A percentile compares a stretch with the other conserved stretches of the same genome.
Conservation (phyloP, 345 rosid genomes). For the Lagerstroemia speciosa region DNA sequence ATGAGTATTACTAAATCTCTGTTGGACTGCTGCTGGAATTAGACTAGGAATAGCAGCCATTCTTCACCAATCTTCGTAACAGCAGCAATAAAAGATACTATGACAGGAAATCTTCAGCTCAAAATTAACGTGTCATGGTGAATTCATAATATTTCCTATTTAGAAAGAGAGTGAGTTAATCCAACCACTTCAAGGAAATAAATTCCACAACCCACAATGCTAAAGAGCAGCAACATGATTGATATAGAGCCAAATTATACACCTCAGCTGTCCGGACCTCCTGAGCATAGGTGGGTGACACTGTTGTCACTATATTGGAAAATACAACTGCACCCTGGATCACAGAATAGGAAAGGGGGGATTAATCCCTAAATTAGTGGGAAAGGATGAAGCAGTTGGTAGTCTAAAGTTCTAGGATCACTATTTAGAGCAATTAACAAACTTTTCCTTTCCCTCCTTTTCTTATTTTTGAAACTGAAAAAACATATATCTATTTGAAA, state of each 20-base stretch:
- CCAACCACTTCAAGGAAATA: background rate
- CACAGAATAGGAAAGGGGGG: slow-evolving; percentile 7
- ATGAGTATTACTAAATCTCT: background rate
- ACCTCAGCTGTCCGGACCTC: slow-evolving; percentile 95
- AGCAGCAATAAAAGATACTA: background rate
- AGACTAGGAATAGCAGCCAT: background rate
- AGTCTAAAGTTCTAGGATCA: no score
- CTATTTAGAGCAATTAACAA: background rate
- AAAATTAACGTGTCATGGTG: background rate
- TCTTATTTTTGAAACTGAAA: background rate
- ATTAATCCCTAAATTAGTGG: background rate
- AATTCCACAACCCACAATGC: background rate
- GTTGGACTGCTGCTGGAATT: background rate
- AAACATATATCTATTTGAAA: background rate
- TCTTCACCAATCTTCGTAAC: background rate
- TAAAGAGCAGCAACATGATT: background rate
- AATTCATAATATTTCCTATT: background rate
- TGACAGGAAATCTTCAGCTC: background rate
- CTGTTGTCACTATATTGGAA: slow-evolving; percentile 96
- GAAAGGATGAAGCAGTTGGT: background rate
- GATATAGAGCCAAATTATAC: background rate
- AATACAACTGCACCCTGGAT: slow-evolving; percentile 87
- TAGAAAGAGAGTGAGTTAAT: background rate
- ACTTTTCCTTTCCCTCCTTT: background rate
- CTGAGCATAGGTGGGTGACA: slow-evolving; percentile 92